Evolutionary conservation across 257 asterid species (phyloP), one percentile per base, ranked within the genome.

Genomic region (Jasminum sambac): DNA sequence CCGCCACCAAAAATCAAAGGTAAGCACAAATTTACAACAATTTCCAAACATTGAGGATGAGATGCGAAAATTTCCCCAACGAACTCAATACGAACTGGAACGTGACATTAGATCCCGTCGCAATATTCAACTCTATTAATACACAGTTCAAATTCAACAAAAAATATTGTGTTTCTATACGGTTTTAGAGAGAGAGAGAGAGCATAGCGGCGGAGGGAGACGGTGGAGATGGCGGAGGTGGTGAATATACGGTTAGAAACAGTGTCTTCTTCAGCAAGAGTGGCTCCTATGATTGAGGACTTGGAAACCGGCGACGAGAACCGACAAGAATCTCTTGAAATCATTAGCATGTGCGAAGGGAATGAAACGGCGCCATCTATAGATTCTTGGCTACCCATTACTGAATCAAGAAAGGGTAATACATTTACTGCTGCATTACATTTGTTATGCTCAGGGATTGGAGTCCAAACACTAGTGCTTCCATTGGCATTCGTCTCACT

Each of bases 401-500:
- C 96, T 0, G 88, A 83, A 71, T 84, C 86, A 0, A 81, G 88
- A 82, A 80, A 77, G 11, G 96, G 96, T 4, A 82, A 59, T 70
- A 39, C 66, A 26, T 81, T 75, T 41, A 77, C 81, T 0, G 84
- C 79, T 0, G 59, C 87, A 37, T 66, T 73, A 16, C 91, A 81
- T 64, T 71, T 84, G 16, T 14, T 87, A 2, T 83, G 84, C 30
- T 85, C 96, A 1, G 95, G 87, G 13, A 59, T 89, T 17, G 96
- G 96, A 62, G 26, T 84, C 72, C 97, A 89, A 59, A 58, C 81
- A 7, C 83, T 84, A 5, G 7, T 74, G 0, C 92, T 91, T 24
- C 96, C 96, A 19, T 2, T 85, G 6, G 96, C 91, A 0, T 84
- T 91, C 63, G 42, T 75, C 36, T 79, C 89, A 4, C 87, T 90